A percentile compares a stretch with the other conserved stretches of the same genome.
phyloP scores from a whole-genome alignment of 176 grass and related monocot genomes.

The Oryza punctata region DNA sequence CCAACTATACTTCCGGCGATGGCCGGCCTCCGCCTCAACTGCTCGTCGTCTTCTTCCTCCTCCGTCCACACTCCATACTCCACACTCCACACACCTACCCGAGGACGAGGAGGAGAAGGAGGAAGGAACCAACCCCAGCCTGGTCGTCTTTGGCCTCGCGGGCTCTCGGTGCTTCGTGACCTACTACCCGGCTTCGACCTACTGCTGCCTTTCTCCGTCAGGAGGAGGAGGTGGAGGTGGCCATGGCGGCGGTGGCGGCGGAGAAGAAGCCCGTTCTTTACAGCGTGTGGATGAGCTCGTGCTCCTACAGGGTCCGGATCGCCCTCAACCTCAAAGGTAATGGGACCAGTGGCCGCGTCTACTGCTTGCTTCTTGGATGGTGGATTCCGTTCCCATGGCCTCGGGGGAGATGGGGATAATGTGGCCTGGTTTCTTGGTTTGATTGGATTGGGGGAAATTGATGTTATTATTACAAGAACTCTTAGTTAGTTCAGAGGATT shows the following conservation, averaged over 20 bases:
- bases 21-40: too few relatives aligned
- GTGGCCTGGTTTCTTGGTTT: not conserved
- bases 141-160: too few relatives aligned
- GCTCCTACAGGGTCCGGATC: constrained; percentile 73
- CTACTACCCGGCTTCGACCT: too few relatives aligned
- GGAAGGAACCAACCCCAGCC: too few relatives aligned
- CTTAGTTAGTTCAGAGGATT: not conserved
- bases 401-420: not conserved
- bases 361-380: not conserved
- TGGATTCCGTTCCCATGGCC: not conserved
- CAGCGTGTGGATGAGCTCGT: constrained; percentile 72
- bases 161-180: too few relatives aligned
- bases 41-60: too few relatives aligned
- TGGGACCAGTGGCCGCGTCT: not conserved
- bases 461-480: not conserved
- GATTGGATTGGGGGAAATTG: not conserved
- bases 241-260: constrained; percentile 22
- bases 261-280: constrained; percentile 58
- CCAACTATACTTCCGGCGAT: too few relatives aligned
- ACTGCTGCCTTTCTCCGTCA: too few relatives aligned
- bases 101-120: not conserved
- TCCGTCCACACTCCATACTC: too few relatives aligned
- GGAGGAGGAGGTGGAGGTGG: not conserved
- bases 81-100: not conserved
- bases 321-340: constrained; percentile 90